Conservation (phyloP, 352 stramenopile genomes). For the Globisporangium alternatum region DNA sequence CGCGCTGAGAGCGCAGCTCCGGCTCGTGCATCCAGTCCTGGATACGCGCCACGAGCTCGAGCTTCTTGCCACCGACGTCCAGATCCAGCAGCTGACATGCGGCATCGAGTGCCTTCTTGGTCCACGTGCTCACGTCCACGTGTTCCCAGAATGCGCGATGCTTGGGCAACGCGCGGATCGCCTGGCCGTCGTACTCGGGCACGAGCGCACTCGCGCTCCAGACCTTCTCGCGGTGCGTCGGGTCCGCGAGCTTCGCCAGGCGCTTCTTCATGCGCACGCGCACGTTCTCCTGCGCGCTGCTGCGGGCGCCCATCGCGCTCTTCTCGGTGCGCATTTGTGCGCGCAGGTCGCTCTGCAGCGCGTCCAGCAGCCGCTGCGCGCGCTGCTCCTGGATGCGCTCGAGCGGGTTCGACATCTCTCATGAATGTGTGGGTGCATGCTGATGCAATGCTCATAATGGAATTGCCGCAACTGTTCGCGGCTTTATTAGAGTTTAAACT, state of each 20-base stretch:
- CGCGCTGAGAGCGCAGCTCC: conserved; percentile 33
- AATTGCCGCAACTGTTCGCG: neutral
- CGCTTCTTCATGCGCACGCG: conserved; percentile 41
- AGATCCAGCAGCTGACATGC: conserved; percentile 62
- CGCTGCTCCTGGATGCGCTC: conserved; percentile 65
- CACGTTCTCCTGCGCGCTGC: conserved; percentile 22
- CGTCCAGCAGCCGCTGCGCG: conserved; percentile 50
- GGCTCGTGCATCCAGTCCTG: conserved; percentile 74
- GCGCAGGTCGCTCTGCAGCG: conserved; percentile 57
- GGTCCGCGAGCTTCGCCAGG: conserved; percentile 44
- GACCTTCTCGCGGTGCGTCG: conserved; percentile 41
- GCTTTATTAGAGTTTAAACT: neutral
- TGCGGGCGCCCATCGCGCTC: conserved; percentile 24
- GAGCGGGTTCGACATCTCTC: conserved; percentile 35
- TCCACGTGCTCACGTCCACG: conserved; percentile 51
- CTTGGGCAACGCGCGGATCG: conserved; percentile 61
- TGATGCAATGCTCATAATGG: neutral
- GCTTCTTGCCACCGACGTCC: conserved; percentile 44
- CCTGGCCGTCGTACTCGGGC: conserved; percentile 39
- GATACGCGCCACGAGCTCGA: conserved; percentile 56
- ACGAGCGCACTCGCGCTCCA: conserved; percentile 38
- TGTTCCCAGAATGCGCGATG: conserved; percentile 53
- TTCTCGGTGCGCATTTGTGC: conserved; percentile 57
- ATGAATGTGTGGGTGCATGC: neutral
- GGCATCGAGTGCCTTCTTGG: conserved; percentile 48